A percentile compares a stretch with the other conserved stretches of the same genome.
Conservation (phyloP, 163 green algal genomes). For the Volvox carteri region DNA sequence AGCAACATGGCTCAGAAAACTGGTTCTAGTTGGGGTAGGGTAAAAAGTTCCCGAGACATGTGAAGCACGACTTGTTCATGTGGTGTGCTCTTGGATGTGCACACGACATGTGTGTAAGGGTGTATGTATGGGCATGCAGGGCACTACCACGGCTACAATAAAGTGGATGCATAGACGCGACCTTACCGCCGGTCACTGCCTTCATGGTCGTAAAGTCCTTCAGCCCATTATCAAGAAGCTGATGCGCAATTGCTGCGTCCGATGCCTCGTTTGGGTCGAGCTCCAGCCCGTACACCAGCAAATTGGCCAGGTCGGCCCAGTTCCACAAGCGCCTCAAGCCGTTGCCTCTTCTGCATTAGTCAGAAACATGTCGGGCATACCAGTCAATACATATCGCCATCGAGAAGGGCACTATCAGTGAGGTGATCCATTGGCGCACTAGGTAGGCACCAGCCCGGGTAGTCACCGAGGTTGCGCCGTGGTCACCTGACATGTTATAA, state of each 20-base stretch:
- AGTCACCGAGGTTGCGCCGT: neutral
- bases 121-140: neutral
- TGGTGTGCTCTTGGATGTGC: neutral
- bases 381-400: neutral
- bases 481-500: neutral
- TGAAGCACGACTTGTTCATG: neutral
- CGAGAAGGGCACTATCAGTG: neutral
- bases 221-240: neutral
- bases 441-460: neutral
- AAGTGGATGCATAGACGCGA: neutral
- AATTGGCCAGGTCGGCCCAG: too few relatives aligned
- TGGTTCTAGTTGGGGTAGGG: neutral
- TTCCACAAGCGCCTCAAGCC: neutral
- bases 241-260: neutral
- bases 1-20: neutral
- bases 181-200: constrained; percentile 4
- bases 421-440: neutral
- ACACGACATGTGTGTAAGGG: neutral
- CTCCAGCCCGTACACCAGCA: neutral
- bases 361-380: neutral
- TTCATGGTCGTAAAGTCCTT: neutral
- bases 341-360: neutral
- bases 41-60: neutral
- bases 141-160: neutral
- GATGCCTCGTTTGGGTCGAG: neutral